phyloP scores from a whole-genome alignment of 2,329 filamentous ascomycete species.

The Ilyonectria mors-panacis region DNA sequence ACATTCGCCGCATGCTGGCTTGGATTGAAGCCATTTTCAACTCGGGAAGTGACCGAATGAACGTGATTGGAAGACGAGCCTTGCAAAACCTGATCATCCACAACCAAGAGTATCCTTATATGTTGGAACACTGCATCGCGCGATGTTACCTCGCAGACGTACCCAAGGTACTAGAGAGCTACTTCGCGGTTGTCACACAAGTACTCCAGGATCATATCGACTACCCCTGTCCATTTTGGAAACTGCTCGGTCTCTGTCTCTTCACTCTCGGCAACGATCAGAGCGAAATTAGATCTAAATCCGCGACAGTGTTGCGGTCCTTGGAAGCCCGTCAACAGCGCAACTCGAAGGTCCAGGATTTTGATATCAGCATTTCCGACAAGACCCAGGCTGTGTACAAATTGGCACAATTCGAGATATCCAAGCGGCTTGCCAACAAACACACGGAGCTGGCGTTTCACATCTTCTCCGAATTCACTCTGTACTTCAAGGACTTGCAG shows the following conservation, averaged over 20 bases:
- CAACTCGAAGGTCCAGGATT: conserved; percentile 94
- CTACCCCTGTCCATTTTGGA: conserved; percentile 91
- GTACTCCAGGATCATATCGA: conserved; percentile 88
- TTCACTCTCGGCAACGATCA: conserved; percentile 95
- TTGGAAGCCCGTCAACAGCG: conserved; percentile 84
- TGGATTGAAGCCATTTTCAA: conserved; percentile 98
- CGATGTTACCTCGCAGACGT: conserved; percentile 89
- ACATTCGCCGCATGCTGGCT: conserved; percentile 90
- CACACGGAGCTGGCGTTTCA: conserved; percentile 92
- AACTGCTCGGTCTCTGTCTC: conserved; percentile 86
- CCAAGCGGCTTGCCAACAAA: conserved; percentile 88
- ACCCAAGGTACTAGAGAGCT: conserved; percentile 90
- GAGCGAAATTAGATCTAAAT: conserved; percentile 90
- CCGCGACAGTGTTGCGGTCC: conserved; percentile 83
- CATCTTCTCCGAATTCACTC: conserved; percentile 95
- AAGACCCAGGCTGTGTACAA: conserved; percentile 99
- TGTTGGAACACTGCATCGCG: conserved; percentile 91
- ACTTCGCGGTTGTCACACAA: conserved; percentile 92
- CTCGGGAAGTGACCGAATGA: conserved; percentile 91
- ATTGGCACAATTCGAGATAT: conserved; percentile 96
- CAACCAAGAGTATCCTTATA: conserved; percentile 87
- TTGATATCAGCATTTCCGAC: conserved; percentile 98
- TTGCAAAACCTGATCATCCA: conserved; percentile 91
- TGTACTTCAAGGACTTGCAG: conserved; percentile 90
- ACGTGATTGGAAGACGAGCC: conserved; percentile 89